phyloP scores from a whole-genome alignment of 495 filamentous ascomycete species.

The Margaritispora aquatica region DNA sequence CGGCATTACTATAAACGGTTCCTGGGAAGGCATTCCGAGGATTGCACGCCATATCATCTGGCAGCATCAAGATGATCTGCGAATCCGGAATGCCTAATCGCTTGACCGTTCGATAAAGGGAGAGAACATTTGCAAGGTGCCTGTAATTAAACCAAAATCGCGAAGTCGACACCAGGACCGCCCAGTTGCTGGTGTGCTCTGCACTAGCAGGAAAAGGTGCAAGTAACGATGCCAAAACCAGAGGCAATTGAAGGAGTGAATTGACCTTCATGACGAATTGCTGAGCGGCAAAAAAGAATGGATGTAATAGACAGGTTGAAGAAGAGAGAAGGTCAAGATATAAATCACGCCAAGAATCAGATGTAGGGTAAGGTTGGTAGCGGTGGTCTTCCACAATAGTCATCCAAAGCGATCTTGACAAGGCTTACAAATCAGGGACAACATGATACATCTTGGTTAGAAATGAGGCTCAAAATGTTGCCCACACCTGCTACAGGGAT shows the following conservation, averaged over 20 bases:
- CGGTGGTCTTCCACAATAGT: too few species aligned
- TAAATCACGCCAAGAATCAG: not conserved
- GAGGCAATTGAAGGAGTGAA: slow-evolving; percentile 13
- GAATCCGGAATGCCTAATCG: slow-evolving; percentile 96
- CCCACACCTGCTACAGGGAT: not conserved
- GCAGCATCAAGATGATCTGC: slow-evolving; percentile 98
- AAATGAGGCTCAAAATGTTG: not conserved
- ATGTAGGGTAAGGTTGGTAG: too few species aligned
- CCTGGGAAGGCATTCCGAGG: slow-evolving; percentile 96
- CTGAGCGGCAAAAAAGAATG: not conserved
- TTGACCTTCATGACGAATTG: slow-evolving; percentile 18
- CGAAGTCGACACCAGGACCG: slow-evolving; percentile 94
- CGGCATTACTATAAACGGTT: slow-evolving; percentile 96
- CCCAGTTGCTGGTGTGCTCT: slow-evolving; percentile 98
- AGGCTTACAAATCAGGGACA: not conserved
- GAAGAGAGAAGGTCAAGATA: not conserved
- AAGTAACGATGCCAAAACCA: slow-evolving; percentile 26
- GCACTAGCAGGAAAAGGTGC: slow-evolving; percentile 44
- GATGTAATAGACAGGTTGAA: not conserved
- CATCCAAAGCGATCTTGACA: too few species aligned
- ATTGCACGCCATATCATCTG: slow-evolving; percentile 99
- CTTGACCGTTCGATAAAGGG: slow-evolving; percentile 97
- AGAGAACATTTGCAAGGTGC: slow-evolving; percentile 95
- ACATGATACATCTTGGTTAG: not conserved
- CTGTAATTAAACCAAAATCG: slow-evolving; percentile 99